Evolutionary conservation across 768 basidiomycete species (phyloP).

Genomic region (Pulveroboletus sp.): DNA sequence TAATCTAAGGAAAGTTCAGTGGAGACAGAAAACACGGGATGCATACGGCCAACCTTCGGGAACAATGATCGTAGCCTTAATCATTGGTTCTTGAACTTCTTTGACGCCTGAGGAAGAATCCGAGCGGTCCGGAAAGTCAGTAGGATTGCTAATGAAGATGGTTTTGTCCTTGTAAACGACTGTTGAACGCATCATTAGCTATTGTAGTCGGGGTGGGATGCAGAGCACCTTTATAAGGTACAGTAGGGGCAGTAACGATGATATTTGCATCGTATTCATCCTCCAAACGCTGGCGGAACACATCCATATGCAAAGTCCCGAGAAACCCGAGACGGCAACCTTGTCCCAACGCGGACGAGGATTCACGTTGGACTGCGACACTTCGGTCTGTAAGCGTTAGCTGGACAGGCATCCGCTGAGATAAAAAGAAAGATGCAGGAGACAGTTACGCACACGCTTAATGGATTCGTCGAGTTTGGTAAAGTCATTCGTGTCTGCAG

Average conservation of each 20-base stretch:
- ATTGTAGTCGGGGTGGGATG: not conserved
- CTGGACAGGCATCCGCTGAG: constrained; percentile 34
- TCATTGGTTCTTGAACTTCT: constrained; percentile 87
- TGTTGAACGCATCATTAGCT: constrained; percentile 27
- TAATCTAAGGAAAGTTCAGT: constrained; percentile 51
- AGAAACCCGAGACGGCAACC: constrained; percentile 94
- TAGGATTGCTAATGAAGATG: constrained; percentile 81
- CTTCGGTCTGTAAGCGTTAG: constrained; percentile 83
- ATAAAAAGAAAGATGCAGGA: constrained; percentile 1
- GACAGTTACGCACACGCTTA: constrained; percentile 54
- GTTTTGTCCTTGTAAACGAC: constrained; percentile 69
- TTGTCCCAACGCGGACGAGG: constrained; percentile 91
- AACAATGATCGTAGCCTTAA: constrained; percentile 90
- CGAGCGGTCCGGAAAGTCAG: constrained; percentile 84
- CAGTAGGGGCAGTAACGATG: constrained; percentile 93
- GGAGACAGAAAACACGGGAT: not conserved
- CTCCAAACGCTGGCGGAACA: constrained; percentile 91
- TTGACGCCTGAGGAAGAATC: constrained; percentile 58
- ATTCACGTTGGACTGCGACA: constrained; percentile 87
- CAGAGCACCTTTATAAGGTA: constrained; percentile 76
- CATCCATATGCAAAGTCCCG: constrained; percentile 95
- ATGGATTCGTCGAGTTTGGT: constrained; percentile 94
- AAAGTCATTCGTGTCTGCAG: constrained; percentile 87
- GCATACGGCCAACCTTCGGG: constrained; percentile 66
- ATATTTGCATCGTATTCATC: constrained; percentile 95